Evolutionary conservation across 352 stramenopile genomes (phyloP).

Genomic region (Pythium apleroticum): DNA sequence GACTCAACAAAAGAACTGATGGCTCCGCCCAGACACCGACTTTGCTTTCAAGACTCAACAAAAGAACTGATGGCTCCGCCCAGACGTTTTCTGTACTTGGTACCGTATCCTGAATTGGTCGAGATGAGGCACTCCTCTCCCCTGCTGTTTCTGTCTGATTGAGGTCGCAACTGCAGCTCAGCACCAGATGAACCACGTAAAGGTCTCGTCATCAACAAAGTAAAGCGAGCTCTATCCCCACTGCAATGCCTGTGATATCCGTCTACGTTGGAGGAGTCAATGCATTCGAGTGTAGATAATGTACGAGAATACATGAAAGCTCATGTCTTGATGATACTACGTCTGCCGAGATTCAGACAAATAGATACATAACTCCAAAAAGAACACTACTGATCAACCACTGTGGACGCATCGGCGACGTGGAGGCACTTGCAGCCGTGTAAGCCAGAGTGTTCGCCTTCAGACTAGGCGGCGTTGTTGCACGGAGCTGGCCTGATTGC

Average conservation of each 20-base stretch:
- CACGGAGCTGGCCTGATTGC: neutral
- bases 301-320: too few relatives aligned
- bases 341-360: neutral
- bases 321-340: too few relatives aligned
- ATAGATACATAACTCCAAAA: slow-evolving; percentile 2
- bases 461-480: neutral
- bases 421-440: neutral
- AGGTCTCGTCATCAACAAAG: too few relatives aligned
- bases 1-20: neutral
- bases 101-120: too few relatives aligned
- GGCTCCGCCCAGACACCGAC: neutral
- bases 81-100: neutral
- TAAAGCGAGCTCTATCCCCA: too few relatives aligned
- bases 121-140: too few relatives aligned
- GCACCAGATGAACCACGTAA: too few relatives aligned
- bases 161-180: too few relatives aligned
- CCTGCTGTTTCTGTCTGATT: too few relatives aligned
- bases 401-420: neutral
- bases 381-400: neutral
- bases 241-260: too few relatives aligned
- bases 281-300: too few relatives aligned
- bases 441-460: neutral
- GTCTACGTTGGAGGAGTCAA: too few relatives aligned
- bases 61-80: neutral
- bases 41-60: neutral